phyloP scores from a whole-genome alignment of 805 yeast genomes.

The Schwanniomyces vanrijiae region DNA sequence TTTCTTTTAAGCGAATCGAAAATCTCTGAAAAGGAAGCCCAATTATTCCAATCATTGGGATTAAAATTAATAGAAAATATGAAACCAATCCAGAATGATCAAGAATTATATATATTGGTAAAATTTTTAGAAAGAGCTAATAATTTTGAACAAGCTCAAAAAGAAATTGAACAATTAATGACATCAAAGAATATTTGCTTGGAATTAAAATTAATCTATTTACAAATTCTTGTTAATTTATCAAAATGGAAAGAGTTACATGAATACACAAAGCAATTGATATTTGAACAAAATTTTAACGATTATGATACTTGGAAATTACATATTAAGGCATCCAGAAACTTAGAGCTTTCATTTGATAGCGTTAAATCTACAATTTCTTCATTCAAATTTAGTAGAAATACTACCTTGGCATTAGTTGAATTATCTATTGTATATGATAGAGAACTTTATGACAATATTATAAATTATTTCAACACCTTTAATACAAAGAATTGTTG shows the following conservation, averaged over 20 bases:
- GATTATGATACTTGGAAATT: constrained; percentile 78
- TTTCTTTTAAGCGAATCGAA: constrained; percentile 37
- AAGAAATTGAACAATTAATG: constrained; percentile 27
- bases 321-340: constrained; percentile 45
- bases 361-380: constrained; percentile 17
- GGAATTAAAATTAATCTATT: constrained; percentile 57
- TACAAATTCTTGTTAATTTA: constrained; percentile 44
- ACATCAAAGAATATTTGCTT: constrained; percentile 47
- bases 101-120: constrained; percentile 64
- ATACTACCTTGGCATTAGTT: constrained; percentile 27
- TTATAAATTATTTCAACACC: constrained; percentile 41
- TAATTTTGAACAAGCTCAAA: constrained; percentile 30
- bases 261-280: constrained; percentile 36
- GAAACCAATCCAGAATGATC: constrained; percentile 55
- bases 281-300: constrained; percentile 55
- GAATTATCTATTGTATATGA: constrained; percentile 22
- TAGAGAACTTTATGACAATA: constrained; percentile 22
- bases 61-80: constrained; percentile 52
- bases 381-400: constrained; percentile 19
- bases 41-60: constrained; percentile 61
- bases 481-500: constrained; percentile 65
- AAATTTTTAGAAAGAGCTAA: constrained; percentile 43
- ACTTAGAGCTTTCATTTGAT: constrained; percentile 32
- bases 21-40: constrained; percentile 42
- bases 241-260: constrained; percentile 46